These are phyloP conservation scores for Trametes sanguinea DNA, from an alignment of 768 basidiomycete species.

Conservation along the genomic window DNA sequence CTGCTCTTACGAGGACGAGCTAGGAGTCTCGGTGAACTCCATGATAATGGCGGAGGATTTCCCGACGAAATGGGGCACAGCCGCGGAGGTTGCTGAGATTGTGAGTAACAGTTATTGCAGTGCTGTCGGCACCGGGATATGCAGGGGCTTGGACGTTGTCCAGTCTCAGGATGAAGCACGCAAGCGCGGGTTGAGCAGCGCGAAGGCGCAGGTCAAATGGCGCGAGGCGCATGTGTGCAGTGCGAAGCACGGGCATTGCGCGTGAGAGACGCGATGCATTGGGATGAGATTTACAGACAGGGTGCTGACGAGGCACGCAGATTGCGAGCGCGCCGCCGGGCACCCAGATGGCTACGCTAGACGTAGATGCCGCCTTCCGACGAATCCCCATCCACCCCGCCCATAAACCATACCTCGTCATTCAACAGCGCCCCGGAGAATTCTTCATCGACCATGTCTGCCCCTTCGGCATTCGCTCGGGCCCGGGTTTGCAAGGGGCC, in stretches of 20 bases:
- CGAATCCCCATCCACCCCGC: neutral
- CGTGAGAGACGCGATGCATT: neutral
- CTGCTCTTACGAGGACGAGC: conserved; percentile 1
- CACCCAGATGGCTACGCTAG: neutral
- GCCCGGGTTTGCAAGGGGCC: neutral
- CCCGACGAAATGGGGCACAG: conserved; percentile 12
- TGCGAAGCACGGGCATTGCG: neutral
- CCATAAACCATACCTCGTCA: neutral
- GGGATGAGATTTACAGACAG: no score
- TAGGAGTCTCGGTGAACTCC: conserved; percentile 2
- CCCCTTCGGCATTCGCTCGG: conserved; percentile 3
- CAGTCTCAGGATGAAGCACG: neutral
- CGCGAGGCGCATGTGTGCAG: neutral
- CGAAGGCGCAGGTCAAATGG: neutral
- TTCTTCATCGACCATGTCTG: conserved; percentile 3
- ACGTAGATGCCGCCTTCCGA: conserved; percentile 8
- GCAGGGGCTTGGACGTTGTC: neutral
- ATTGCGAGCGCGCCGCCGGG: conserved; percentile 9
- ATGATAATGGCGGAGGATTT: conserved; percentile 10
- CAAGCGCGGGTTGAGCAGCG: no score
- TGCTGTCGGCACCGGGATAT: neutral
- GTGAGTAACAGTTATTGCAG: neutral
- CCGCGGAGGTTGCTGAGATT: neutral
- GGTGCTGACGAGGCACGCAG: neutral
- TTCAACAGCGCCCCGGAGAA: neutral